Base-by-base conservation (phyloP, 345 rosid genomes). In the Camelina hispida region DNA sequence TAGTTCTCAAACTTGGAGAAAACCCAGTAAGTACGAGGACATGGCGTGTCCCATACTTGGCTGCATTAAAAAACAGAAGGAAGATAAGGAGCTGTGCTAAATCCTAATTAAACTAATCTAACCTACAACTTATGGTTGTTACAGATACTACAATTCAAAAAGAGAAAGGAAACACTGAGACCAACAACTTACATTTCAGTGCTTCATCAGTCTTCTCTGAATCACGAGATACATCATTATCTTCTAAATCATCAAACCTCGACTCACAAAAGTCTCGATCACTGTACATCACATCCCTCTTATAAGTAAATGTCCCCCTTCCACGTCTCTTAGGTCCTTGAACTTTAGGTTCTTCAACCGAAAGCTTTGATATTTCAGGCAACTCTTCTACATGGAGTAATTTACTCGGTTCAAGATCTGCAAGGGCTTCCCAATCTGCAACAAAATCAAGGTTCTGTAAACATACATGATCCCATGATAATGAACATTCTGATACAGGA, bases 381-480 rank as follows among this genome's bases (percentile, higher is more conserved):
- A 85, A 75, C 76, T 73, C 76, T 47, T 83, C 83, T 22, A 87
- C 73, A 12, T 88, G 66, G 37, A 90, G 86, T 64, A 95, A 76
- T 54, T 83, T 84, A 70, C 72, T 69, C 1, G 91, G 91, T 16
- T 84, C 84, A 75, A 78, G 69, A 85, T 92, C 98, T 5, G 90
- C 98, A 46, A 88, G 74, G 6, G 90, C 93, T 83, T 95, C 98
- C 96, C 99, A 92, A 81, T 95, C 97, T 90, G 84, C 77, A 68
- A 56, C 66, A 72, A 40, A 0, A 52, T 11, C 7, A 22, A 28
- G 30, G 30, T 28, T 28, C 0, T 14, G 18, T 72, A 28, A 76
- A 9, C 46, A 32, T 14, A 48, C 13, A 61, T 0, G n/a, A 34
- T 46, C 0, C 0, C 59, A 70, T 13, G 34, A 63, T 22, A 62